These are phyloP conservation scores for Exophiala phaeomuriformis DNA, from an alignment of 2,329 filamentous ascomycete species.

Conservation along the genomic window DNA sequence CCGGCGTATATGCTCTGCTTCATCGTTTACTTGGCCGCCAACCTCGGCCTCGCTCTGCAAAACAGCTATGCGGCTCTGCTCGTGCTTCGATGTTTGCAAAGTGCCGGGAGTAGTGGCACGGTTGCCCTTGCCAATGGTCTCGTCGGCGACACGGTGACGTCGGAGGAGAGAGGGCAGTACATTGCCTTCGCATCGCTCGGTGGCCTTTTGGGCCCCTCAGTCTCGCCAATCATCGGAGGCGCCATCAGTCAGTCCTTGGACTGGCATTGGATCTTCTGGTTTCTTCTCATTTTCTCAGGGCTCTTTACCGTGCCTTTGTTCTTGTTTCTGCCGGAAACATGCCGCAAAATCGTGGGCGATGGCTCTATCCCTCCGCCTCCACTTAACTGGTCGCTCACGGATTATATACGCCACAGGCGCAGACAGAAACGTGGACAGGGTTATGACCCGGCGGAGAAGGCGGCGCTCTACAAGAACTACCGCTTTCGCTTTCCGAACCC, in stretches of 20 bases:
- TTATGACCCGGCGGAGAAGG: too few relatives aligned
- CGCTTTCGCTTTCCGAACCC: constrained; percentile 34
- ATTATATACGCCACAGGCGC: neutral
- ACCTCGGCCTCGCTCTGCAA: constrained; percentile 37
- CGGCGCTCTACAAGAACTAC: constrained; percentile 1
- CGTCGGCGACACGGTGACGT: constrained; percentile 37
- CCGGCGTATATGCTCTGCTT: constrained; percentile 32
- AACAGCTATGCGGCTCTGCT: constrained; percentile 35
- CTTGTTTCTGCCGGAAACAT: constrained; percentile 34
- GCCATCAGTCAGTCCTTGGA: constrained; percentile 42
- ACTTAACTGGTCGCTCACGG: constrained; percentile 2
- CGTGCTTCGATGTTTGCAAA: constrained; percentile 39
- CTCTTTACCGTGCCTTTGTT: constrained; percentile 26
- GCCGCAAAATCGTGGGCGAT: constrained; percentile 35
- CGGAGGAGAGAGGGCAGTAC: constrained; percentile 37
- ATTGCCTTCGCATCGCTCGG: constrained; percentile 41
- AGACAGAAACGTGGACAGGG: neutral
- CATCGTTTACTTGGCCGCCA: constrained; percentile 38
- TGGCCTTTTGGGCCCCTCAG: neutral
- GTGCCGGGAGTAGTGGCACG: constrained; percentile 37
- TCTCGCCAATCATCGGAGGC: constrained; percentile 45
- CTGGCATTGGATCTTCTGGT: constrained; percentile 50
- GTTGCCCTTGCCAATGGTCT: constrained; percentile 37
- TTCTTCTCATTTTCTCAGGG: constrained; percentile 43
- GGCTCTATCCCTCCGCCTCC: constrained; percentile 32